Evolutionary conservation across 2,329 filamentous ascomycete species (phyloP), one percentile per base, ranked within the genome.

Genomic region (Apiospora pterosperma): DNA sequence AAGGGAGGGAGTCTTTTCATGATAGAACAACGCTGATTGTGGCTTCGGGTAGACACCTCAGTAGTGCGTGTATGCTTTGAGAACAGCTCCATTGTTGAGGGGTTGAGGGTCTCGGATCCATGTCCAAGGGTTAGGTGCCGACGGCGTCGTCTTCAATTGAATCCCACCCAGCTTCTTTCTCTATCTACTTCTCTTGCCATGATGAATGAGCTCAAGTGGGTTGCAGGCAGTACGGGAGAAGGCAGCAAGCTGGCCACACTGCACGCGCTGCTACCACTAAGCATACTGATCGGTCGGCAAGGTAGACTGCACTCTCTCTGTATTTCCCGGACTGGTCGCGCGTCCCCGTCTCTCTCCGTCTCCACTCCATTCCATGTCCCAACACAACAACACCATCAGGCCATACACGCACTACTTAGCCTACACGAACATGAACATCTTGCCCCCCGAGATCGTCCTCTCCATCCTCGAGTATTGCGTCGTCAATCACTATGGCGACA

Each of bases 361-460:
- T 28, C 44, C 44, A 52, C 44, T 28, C 25, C 14, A 52, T 31
- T 52, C 14, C 12, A 19, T 52, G 14, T 52, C n/a, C 38, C 38
- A n/a, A 41, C 38, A 55, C 48, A 55, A 16, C 48, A n/a, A 55
- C 48, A 55, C 28, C 48, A n/a, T 34, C 28, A 55, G 16, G 41
- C 41, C 25, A 44, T 3, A 4, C 7, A n/a, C 5, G 14, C 44
- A 52, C 44, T 11, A 7, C 39, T 16, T 14, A 21, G 5, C 10
- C 5, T n/a, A 21, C 48, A 11, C n/a, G 7, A 41, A 7, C 38
- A 82, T 85, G 82, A 76, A 84, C 65, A 73, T 70, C 44, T 77
- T 85, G 36, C 83, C 83, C 0, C 72, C 76, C 19, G 83, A 85
- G 74, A 77, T 85, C 58, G 67, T 85, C 58, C 75, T 80, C 62